phyloP scores from a whole-genome alignment of 768 basidiomycete species.

The Fomitopsis serialis region DNA sequence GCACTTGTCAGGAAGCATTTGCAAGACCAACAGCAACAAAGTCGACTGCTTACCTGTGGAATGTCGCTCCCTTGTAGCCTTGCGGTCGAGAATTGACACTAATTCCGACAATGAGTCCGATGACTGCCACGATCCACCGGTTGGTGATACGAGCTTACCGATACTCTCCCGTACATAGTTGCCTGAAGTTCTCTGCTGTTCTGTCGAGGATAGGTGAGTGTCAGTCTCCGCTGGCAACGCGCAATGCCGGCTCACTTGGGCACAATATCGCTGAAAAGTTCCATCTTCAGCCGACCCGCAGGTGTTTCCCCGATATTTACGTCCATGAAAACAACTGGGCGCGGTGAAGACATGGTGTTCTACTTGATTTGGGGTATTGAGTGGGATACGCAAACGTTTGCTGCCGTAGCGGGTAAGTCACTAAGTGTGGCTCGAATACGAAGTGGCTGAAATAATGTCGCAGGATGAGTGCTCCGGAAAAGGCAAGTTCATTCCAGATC shows the following conservation, averaged over 20 bases:
- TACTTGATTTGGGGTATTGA: no score
- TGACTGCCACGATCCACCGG: no score
- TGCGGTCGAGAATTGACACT: slow-evolving; percentile 83
- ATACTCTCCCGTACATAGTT: slow-evolving; percentile 96
- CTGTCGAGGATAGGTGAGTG: slow-evolving; percentile 36
- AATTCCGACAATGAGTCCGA: neutral
- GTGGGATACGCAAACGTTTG: no score
- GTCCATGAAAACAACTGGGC: slow-evolving; percentile 97
- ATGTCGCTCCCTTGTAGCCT: slow-evolving; percentile 88
- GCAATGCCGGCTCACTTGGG: slow-evolving; percentile 66
- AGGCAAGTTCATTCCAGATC: neutral
- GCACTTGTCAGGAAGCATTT: slow-evolving; percentile 19
- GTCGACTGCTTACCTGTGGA: slow-evolving; percentile 65
- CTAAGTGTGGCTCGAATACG: no score
- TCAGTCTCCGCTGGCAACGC: neutral
- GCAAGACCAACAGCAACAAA: no score
- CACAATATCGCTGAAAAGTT: slow-evolving; percentile 91
- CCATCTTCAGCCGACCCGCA: slow-evolving; percentile 94
- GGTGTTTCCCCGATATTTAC: slow-evolving; percentile 95
- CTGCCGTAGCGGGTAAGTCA: no score
- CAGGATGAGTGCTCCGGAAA: neutral
- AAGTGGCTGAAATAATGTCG: neutral
- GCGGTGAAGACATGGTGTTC: slow-evolving; percentile 36
- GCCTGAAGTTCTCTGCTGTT: slow-evolving; percentile 97
- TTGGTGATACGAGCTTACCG: slow-evolving; percentile 38